phyloP scores from a whole-genome alignment of 2,329 filamentous ascomycete genomes.

The Colletotrichum godetiae region DNA sequence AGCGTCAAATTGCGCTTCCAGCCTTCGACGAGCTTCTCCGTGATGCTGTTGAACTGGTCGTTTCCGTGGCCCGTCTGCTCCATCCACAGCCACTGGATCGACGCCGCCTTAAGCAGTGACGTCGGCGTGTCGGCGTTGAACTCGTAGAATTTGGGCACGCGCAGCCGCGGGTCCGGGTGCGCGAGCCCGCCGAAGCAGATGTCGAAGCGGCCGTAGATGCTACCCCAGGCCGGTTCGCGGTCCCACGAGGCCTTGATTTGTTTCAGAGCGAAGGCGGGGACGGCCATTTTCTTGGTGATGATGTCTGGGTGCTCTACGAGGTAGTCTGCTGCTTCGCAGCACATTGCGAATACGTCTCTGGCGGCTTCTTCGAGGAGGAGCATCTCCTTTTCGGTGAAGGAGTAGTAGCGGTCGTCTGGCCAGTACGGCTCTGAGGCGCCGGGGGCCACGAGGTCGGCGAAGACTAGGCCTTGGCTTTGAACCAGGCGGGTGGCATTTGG shows the following conservation, averaged over 20 bases:
- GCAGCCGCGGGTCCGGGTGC: slow-evolving; percentile 1
- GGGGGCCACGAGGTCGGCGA: slow-evolving; percentile 4
- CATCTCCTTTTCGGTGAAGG: slow-evolving; percentile 1
- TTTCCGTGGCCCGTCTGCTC: slow-evolving; percentile 12
- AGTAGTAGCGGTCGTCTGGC: slow-evolving; percentile 22
- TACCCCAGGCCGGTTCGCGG: slow-evolving; percentile 12
- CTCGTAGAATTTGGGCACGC: slow-evolving; percentile 15
- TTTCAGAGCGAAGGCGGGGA: not conserved
- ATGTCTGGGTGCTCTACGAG: slow-evolving; percentile 4
- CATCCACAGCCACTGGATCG: slow-evolving; percentile 14
- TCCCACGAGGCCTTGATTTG: not conserved
- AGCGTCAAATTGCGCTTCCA: slow-evolving; percentile 11
- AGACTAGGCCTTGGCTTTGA: slow-evolving; percentile 20
- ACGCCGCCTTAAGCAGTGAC: not conserved
- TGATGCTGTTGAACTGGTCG: slow-evolving; percentile 14
- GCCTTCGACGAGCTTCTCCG: not conserved
- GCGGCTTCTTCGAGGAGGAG: not conserved
- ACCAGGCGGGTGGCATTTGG: slow-evolving; percentile 7
- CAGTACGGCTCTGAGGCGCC: slow-evolving; percentile 5
- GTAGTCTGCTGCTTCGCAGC: slow-evolving; percentile 17
- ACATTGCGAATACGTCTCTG: slow-evolving; percentile 16
- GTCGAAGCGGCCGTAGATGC: slow-evolving; percentile 22
- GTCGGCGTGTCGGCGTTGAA: slow-evolving; percentile 22
- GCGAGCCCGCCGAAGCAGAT: slow-evolving; percentile 13
- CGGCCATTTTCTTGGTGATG: slow-evolving; percentile 6